Percentiles rank a stretch among this genome's conserved stretches.
phyloP scores from a whole-genome alignment of 495 filamentous ascomycete genomes.

The Xylaria acuta region DNA sequence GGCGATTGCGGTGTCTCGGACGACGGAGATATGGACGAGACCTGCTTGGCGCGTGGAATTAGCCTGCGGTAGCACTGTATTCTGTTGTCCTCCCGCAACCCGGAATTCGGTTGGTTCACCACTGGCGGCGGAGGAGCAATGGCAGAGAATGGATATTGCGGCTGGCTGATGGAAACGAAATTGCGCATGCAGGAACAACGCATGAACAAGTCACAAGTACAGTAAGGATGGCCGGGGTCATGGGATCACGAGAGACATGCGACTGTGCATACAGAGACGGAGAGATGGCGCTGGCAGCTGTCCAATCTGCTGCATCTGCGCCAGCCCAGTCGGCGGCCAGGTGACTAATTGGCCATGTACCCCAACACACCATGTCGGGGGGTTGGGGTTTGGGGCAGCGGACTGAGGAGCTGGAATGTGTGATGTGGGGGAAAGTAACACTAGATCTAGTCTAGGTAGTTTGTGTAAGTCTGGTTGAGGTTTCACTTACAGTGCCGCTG shows the following conservation, averaged over 20 bases:
- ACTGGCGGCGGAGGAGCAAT: slow-evolving; percentile 5
- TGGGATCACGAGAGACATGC: slow-evolving; percentile 8
- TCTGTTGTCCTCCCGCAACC: neutral
- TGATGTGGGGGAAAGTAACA: slow-evolving; percentile 19
- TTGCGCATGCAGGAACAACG: slow-evolving; percentile 16
- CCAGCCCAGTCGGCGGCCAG: slow-evolving; percentile 22
- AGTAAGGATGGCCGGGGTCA: slow-evolving; percentile 16
- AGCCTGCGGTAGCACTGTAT: slow-evolving; percentile 5
- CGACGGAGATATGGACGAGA: slow-evolving; percentile 33
- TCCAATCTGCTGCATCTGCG: neutral
- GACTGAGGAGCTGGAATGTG: neutral
- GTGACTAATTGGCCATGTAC: slow-evolving; percentile 12
- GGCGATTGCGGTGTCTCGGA: slow-evolving; percentile 43
- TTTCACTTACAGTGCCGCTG: slow-evolving; percentile 22
- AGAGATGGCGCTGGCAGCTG: slow-evolving; percentile 22
- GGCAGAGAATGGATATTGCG: slow-evolving; percentile 1
- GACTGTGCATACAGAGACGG: slow-evolving; percentile 8
- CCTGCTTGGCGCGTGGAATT: slow-evolving; percentile 27
- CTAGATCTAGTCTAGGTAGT: neutral
- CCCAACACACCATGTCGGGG: neutral
- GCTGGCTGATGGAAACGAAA: slow-evolving; percentile 14
- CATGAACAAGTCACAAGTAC: slow-evolving; percentile 11
- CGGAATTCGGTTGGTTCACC: neutral
- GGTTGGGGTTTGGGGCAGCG: slow-evolving; percentile 16
- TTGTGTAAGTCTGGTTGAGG: neutral